A percentile compares a stretch with the other conserved stretches of the same genome.
Evolutionary conservation across 495 filamentous ascomycete genomes (phyloP).

Genomic region (Penicillium arizonense): DNA sequence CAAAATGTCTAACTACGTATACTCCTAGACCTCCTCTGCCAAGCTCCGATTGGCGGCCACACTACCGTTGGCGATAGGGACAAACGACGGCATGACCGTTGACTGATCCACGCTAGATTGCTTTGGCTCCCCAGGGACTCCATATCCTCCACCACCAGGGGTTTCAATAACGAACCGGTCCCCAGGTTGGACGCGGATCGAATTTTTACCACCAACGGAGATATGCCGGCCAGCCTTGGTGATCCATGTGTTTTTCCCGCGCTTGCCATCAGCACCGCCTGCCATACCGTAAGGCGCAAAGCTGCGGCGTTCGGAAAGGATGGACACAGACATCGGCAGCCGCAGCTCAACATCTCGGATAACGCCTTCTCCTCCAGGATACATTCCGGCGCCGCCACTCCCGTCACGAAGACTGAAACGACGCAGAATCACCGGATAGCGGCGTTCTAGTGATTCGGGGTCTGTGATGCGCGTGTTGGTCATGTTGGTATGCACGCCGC

Average conservation of each 20-base stretch:
- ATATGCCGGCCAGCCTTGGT: constrained; percentile 62
- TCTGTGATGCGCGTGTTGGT: constrained; percentile 97
- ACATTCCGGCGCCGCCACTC: constrained; percentile 39
- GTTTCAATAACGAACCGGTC: constrained; percentile 71
- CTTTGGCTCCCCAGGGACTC: constrained; percentile 10
- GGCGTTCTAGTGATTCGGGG: constrained; percentile 82
- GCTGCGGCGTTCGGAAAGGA: constrained; percentile 78
- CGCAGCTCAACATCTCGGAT: constrained; percentile 31
- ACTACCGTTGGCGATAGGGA: constrained; percentile 10
- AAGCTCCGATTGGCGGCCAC: constrained; percentile 4
- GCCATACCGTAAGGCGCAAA: constrained; percentile 81
- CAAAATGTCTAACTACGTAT: background rate
- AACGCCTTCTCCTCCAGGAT: constrained; percentile 34
- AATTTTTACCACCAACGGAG: constrained; percentile 83
- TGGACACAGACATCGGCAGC: constrained; percentile 69
- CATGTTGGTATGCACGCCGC: constrained; percentile 90
- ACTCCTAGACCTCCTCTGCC: constrained; percentile 7
- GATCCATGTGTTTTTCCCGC: constrained; percentile 38
- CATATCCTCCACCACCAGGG: constrained; percentile 47
- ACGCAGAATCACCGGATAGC: constrained; percentile 84
- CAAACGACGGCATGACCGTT: constrained; percentile 3
- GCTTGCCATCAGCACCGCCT: constrained; percentile 67
- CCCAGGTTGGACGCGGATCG: constrained; percentile 71
- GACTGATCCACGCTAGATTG: constrained; percentile 1
- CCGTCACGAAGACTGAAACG: constrained; percentile 80